A percentile compares a stretch with the other conserved stretches of the same genome.
Conservation (phyloP, 176 grass and related monocot species). For the Aegilops umbellulata region DNA sequence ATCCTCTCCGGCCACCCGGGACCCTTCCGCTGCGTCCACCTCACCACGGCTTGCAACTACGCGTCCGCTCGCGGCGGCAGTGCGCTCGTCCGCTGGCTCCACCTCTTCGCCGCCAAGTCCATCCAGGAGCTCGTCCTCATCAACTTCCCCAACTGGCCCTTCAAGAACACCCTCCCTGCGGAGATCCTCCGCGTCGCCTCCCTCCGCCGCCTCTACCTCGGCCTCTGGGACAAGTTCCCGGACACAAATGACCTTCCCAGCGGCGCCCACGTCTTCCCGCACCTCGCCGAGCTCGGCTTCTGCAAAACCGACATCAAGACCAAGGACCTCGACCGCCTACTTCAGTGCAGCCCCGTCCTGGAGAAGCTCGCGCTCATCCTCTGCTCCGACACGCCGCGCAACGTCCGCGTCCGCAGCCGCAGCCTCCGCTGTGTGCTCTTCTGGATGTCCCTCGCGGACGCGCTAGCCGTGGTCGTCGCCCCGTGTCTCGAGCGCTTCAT, state of each 20-base stretch:
- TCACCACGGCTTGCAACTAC: conserved; percentile 16
- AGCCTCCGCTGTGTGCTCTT: conserved; percentile 28
- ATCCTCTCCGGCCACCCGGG: conserved; percentile 3
- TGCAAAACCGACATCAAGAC: neutral
- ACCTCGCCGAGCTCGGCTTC: conserved; percentile 37
- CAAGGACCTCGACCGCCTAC: conserved; percentile 22
- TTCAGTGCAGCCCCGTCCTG: conserved; percentile 36
- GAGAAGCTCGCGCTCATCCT: conserved; percentile 30
- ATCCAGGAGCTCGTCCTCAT: conserved; percentile 26
- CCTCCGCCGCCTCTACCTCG: conserved; percentile 37
- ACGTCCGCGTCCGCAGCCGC: conserved; percentile 24
- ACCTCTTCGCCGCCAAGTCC: neutral
- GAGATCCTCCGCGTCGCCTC: conserved; percentile 26
- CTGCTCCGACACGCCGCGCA: accelerated
- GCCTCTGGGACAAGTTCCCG: conserved; percentile 17
- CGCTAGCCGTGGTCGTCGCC: conserved; percentile 15
- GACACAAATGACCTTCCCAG: neutral
- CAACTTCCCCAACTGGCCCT: neutral
- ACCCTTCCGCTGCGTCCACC: conserved; percentile 15
- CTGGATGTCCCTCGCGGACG: neutral
- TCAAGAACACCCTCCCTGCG: neutral
- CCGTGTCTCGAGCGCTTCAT: conserved; percentile 33
- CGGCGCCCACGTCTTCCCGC: conserved; percentile 19
- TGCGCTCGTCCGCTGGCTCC: conserved; percentile 8
- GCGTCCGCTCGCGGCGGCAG: neutral